A percentile compares a stretch with the other conserved stretches of the same genome.
These are phyloP conservation scores for Ploettnerulaceae sp. DNA, from an alignment of 2,329 filamentous ascomycete genomes.

Conservation along the genomic window DNA sequence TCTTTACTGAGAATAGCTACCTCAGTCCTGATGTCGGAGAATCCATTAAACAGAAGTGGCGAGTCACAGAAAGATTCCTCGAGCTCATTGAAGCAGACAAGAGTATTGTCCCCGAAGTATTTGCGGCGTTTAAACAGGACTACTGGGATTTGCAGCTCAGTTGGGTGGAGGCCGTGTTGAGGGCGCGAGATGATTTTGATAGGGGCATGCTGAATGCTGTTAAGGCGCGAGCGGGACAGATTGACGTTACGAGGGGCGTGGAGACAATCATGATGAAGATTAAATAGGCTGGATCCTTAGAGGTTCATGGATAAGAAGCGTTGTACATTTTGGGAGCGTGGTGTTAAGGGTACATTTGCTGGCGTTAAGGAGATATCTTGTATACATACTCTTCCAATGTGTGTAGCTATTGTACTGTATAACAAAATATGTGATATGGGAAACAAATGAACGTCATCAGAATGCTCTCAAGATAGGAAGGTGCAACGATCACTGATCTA, in stretches of 20 bases:
- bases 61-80: conserved; percentile 80
- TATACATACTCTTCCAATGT: not conserved
- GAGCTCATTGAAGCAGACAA: conserved; percentile 74
- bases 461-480: no score
- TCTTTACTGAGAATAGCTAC: conserved; percentile 62
- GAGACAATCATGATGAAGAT: conserved; percentile 96
- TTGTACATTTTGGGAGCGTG: conserved; percentile 11
- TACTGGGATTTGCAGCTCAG: conserved; percentile 94
- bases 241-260: conserved; percentile 71
- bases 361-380: conserved; percentile 2
- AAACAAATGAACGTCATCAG: no score
- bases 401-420: conserved; percentile 4
- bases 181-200: conserved; percentile 89
- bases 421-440: no score
- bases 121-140: conserved; percentile 73
- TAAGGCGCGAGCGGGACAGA: conserved; percentile 81
- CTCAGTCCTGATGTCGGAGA: conserved; percentile 64
- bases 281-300: conserved; percentile 54
- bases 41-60: conserved; percentile 86
- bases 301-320: not conserved
- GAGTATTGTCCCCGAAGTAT: conserved; percentile 67
- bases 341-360: conserved; percentile 11
- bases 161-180: conserved; percentile 91
- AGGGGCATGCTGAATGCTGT: conserved; percentile 81
- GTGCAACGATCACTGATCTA: no score